These are phyloP conservation scores for Globisporangium apiculatum DNA, from an alignment of 352 stramenopile genomes.

Conservation along the genomic window DNA sequence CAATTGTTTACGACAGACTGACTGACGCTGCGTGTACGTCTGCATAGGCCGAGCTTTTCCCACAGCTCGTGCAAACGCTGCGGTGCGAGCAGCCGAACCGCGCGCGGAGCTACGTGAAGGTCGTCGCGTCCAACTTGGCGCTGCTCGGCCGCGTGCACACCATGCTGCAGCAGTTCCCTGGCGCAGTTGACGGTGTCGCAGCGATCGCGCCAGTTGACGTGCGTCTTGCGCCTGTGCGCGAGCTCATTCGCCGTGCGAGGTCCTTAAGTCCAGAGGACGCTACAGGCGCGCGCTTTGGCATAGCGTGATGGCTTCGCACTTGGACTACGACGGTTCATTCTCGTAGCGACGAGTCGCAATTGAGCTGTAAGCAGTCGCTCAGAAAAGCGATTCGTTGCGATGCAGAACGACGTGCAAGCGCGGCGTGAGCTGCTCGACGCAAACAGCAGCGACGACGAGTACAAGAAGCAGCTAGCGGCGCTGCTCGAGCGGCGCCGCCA, in stretches of 20 bases:
- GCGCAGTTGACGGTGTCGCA: conserved; percentile 27
- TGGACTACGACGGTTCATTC: no score
- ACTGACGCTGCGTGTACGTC: background rate
- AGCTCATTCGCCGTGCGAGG: conserved; percentile 31
- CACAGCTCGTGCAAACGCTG: conserved; percentile 51
- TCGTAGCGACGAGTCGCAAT: no score
- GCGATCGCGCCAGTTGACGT: conserved; percentile 30
- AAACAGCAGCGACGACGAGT: conserved; percentile 19
- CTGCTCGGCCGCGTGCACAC: conserved; percentile 36
- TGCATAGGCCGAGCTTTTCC: conserved; percentile 32
- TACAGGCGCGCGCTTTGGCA: conserved; percentile 23
- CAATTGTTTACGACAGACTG: no score
- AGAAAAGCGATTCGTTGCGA: conserved; percentile 6
- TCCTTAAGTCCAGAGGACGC: conserved; percentile 15
- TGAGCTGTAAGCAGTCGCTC: background rate
- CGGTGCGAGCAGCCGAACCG: conserved; percentile 49
- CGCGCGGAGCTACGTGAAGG: conserved; percentile 48
- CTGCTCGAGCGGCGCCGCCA: conserved; percentile 34
- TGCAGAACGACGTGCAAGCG: conserved; percentile 40
- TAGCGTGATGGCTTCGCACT: background rate
- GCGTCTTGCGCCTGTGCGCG: conserved; percentile 22
- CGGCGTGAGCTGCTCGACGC: conserved; percentile 11
- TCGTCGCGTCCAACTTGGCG: conserved; percentile 29
- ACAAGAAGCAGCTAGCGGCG: conserved; percentile 32
- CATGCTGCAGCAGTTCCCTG: conserved; percentile 27